Evolutionary conservation across 2,329 filamentous ascomycete genomes (phyloP).

Genomic region (Mycogone perniciosa): DNA sequence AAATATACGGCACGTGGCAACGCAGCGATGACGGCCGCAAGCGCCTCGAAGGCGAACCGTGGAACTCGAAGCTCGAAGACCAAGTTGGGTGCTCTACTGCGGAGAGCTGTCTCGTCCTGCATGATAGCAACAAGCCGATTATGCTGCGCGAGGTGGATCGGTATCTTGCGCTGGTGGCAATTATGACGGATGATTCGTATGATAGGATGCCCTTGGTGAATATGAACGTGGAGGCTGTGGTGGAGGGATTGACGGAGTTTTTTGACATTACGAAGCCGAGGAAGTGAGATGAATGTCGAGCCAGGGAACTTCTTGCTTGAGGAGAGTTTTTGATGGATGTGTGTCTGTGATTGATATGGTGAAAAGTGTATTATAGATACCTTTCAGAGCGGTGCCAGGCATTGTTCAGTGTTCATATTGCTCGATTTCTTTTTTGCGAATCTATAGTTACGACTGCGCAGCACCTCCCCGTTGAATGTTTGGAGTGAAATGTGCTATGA

Average conservation of each 20-base stretch:
- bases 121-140: constrained; percentile 57
- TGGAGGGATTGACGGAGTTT: constrained; percentile 71
- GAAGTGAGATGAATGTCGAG: constrained; percentile 22
- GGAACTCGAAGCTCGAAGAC: constrained; percentile 56
- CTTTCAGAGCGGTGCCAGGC: background rate
- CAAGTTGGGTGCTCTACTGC: constrained; percentile 60
- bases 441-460: no score
- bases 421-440: background rate
- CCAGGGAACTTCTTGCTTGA: background rate
- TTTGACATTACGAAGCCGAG: constrained; percentile 64
- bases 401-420: background rate
- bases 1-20: constrained; percentile 79
- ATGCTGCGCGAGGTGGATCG: constrained; percentile 64
- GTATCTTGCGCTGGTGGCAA: constrained; percentile 74
- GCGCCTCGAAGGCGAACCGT: constrained; percentile 52
- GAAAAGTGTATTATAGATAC: background rate
- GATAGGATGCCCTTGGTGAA: constrained; percentile 80
- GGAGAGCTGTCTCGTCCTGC: constrained; percentile 62
- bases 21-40: constrained; percentile 50
- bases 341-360: background rate
- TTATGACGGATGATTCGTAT: constrained; percentile 80
- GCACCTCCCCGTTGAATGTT: no score
- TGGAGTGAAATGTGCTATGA: background rate
- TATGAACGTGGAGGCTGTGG: constrained; percentile 79
- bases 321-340: background rate